A percentile compares a stretch with the other conserved stretches of the same genome.
Conservation (phyloP, 495 filamentous ascomycete genomes). For the Evansstolkia leycettana region DNA sequence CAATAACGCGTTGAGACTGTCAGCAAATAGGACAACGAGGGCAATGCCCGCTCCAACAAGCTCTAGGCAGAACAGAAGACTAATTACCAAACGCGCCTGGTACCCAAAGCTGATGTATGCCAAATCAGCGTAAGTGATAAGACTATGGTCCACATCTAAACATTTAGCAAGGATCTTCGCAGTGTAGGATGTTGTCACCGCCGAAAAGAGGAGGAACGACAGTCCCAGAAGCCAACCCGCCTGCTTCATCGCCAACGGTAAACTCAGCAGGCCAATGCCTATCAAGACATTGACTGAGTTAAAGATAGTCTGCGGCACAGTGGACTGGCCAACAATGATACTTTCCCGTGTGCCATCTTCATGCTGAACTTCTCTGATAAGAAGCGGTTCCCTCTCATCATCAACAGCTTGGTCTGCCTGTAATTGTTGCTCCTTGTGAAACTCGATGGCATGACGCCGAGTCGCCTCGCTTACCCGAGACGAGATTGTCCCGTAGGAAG, state of each 20-base stretch:
- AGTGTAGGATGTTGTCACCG: constrained; percentile 70
- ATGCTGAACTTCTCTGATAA: constrained; percentile 74
- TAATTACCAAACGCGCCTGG: constrained; percentile 65
- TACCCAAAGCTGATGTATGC: constrained; percentile 89
- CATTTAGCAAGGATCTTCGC: constrained; percentile 80
- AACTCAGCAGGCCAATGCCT: constrained; percentile 76
- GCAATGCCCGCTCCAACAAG: constrained; percentile 83
- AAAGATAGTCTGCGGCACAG: constrained; percentile 88
- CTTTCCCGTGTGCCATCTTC: constrained; percentile 77
- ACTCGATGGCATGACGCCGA: constrained; percentile 55
- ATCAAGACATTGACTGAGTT: constrained; percentile 95
- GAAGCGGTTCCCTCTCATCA: constrained; percentile 61
- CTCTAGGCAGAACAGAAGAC: constrained; percentile 78
- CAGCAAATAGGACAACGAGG: constrained; percentile 84
- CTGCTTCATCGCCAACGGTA: constrained; percentile 83
- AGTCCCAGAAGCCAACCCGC: constrained; percentile 85
- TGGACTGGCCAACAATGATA: constrained; percentile 81
- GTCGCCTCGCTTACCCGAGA: constrained; percentile 56
- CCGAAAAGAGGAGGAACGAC: constrained; percentile 58
- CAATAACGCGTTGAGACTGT: constrained; percentile 71
- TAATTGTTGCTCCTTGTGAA: constrained; percentile 61
- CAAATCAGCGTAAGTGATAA: constrained; percentile 84
- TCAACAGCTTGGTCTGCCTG: constrained; percentile 33
- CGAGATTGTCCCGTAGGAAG: constrained; percentile 65
- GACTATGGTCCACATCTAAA: constrained; percentile 69